Evolutionary conservation across 164 flowering plant genomes (phyloP), one percentile per base, ranked within the genome.

Genomic region (Chloranthus sessilifolius): DNA sequence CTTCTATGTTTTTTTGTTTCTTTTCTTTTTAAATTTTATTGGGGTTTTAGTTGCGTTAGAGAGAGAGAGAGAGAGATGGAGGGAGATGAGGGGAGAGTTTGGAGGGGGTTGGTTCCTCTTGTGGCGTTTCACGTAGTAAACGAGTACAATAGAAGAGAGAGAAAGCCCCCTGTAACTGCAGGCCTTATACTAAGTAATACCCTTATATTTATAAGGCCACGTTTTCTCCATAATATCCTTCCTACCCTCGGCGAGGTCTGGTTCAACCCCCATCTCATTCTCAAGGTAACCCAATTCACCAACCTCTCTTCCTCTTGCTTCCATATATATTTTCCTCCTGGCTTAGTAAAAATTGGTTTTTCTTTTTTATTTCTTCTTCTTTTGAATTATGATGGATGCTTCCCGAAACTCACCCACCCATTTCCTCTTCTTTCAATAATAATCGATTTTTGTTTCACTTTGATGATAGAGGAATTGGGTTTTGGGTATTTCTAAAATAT

Each of bases 131-230:
- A 86, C 51, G 74, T 78, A 1, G 67, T 53, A 52, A 70, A 46
- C 58, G 92, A 81, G 69, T 89, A 70, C 53, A 71, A 60, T 70
- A 56, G 83, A 55, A 62, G 68, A 7, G 76, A 69, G 10, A 43
- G 88, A 56, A 89, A 82, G 53, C 95, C 97, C 6, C 92, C 89
- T 3, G 88, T 89, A 14, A 89, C 97, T 1, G 95, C 90, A 8
- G 85, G 70, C 0, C 80, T 89, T 29, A 56, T 89, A 0, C 84
- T 79, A 9, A 78, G 86, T 53, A 89, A 89, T 54, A 74, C 90
- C 11, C 69, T 89, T 30, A 63, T 80, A 50, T 83, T 83, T 60
- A 25, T 80, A 19, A 59, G 95, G 30, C 97, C 95, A 19, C 49
- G 60, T 6, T 28, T 77, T 20, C 67, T 89, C 42, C 61, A 76